These are phyloP conservation scores for Melastoma malabathricum DNA, from an alignment of 345 rosid genomes.

Conservation along the genomic window DNA sequence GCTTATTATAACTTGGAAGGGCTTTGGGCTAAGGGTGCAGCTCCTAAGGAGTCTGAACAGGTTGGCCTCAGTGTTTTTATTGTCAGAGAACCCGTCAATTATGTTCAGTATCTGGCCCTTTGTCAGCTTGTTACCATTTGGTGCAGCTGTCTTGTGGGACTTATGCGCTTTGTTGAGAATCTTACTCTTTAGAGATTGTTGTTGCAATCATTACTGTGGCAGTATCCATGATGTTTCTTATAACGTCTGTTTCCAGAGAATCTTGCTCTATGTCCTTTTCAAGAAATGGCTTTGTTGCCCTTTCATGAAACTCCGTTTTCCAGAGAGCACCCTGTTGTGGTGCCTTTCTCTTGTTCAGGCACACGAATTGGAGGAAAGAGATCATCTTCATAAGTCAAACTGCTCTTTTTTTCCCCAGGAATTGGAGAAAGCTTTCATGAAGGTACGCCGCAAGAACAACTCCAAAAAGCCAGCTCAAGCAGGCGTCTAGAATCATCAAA, in stretches of 20 bases:
- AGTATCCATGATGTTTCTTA: too few relatives aligned
- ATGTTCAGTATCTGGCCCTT: background rate
- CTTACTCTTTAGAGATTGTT: too few relatives aligned
- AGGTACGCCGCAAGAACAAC: slow-evolving; percentile 50
- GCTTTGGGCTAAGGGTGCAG: slow-evolving; percentile 32
- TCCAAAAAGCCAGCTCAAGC: slow-evolving; percentile 24
- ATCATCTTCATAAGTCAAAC: background rate
- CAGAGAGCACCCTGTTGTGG: background rate
- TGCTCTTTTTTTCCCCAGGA: slow-evolving; percentile 21
- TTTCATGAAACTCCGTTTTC: too few relatives aligned
- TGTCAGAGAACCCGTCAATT: background rate
- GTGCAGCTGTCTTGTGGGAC: background rate
- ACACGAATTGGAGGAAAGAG: too few relatives aligned
- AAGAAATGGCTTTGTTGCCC: too few relatives aligned
- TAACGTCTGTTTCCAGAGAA: too few relatives aligned
- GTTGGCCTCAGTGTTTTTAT: slow-evolving; percentile 10
- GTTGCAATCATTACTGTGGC: too few relatives aligned
- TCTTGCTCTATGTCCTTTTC: too few relatives aligned
- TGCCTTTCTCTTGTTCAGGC: background rate
- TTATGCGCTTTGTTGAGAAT: too few relatives aligned
- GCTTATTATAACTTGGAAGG: slow-evolving; percentile 67
- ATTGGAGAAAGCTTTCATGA: slow-evolving; percentile 31
- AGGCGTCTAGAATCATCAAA: slow-evolving; percentile 3
- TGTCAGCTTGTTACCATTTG: background rate
- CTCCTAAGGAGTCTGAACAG: slow-evolving; percentile 29